Evolutionary conservation across 106 monocot species (phyloP), one percentile per base, ranked within the genome.

Genomic region (Allium cepa): DNA sequence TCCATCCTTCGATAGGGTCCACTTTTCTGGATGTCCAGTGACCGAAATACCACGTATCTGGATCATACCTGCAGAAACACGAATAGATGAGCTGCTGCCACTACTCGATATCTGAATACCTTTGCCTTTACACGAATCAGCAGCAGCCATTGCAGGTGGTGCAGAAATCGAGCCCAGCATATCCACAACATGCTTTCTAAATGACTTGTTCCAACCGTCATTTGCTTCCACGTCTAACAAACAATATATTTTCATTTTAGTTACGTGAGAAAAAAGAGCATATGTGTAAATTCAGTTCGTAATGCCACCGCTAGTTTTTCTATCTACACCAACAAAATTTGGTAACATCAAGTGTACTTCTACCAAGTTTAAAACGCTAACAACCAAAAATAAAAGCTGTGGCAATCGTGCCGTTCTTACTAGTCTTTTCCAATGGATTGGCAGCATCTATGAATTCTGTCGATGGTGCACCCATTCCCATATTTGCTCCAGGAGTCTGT

Each of bases 111-210:
- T 65, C 16, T 16, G 46, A 50, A 64, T 18, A 52, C 71, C 51
- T 65, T 84, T 80, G 26, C 67, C 64, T 53, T 68, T 73, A 14
- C 22, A 16, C 66, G 74, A 62, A 53, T 62, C 14, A 47, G 81
- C 88, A 27, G 79, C 76, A 36, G 88, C 93, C 48, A 77, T 76
- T 46, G 88, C 86, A 49, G 88, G 81, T 14, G 88, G 83, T 8
- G 93, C 79, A 17, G 81, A 64, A 50, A 93, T 86, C 46, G 93
- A 88, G 2, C 81, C 88, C 69, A 93, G 52, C 81, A 93, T 79
- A 73, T 71, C 79, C 22, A 79, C 70, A 53, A 85, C 83, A 47
- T 75, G 85, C 46, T 75, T 83, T 63, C 67, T 79, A 45, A 84
- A 47, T 17, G 69, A 52, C 58, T 84, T 87, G 28, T 81, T 76